These are phyloP conservation scores for Gamarada debralockiae DNA, from an alignment of 495 filamentous ascomycete genomes.

Conservation along the genomic window DNA sequence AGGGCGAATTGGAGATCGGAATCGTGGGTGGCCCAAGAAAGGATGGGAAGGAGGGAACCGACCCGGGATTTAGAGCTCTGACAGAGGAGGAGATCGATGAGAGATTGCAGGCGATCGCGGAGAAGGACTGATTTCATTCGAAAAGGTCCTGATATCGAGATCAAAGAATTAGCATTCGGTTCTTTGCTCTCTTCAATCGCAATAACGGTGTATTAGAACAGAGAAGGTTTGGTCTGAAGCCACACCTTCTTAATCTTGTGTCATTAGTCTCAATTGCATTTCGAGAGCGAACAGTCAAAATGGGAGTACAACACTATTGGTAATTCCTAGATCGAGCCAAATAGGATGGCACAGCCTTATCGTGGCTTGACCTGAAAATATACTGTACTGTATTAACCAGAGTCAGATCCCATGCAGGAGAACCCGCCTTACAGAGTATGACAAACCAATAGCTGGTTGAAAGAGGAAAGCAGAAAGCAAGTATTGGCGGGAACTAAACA, in stretches of 20 bases:
- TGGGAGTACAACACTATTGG: conserved; percentile 4
- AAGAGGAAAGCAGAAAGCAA: neutral
- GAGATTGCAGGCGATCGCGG: conserved; percentile 91
- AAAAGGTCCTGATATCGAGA: conserved; percentile 5
- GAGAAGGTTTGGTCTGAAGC: conserved; percentile 8
- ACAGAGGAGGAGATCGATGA: conserved; percentile 99
- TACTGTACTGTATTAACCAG: neutral
- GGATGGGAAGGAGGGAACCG: conserved; percentile 76
- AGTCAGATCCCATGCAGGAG: conserved; percentile 16
- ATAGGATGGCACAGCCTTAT: conserved; percentile 14
- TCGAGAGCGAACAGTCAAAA: neutral
- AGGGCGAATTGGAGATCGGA: conserved; percentile 95
- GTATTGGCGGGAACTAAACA: conserved; percentile 8
- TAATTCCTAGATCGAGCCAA: neutral
- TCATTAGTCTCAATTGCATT: conserved; percentile 17
- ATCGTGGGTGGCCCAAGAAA: conserved; percentile 80
- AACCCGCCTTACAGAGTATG: conserved; percentile 11
- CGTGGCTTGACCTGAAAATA: conserved; percentile 17
- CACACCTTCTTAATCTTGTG: conserved; percentile 14
- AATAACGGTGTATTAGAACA: conserved; percentile 17
- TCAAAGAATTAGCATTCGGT: conserved; percentile 8
- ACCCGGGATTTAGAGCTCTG: conserved; percentile 77
- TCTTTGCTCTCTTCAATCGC: conserved; percentile 6
- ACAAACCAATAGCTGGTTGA: neutral
- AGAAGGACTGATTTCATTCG: conserved; percentile 76